Evolutionary conservation across 2,329 filamentous ascomycete genomes (phyloP).

Genomic region (Fusarium compactum): DNA sequence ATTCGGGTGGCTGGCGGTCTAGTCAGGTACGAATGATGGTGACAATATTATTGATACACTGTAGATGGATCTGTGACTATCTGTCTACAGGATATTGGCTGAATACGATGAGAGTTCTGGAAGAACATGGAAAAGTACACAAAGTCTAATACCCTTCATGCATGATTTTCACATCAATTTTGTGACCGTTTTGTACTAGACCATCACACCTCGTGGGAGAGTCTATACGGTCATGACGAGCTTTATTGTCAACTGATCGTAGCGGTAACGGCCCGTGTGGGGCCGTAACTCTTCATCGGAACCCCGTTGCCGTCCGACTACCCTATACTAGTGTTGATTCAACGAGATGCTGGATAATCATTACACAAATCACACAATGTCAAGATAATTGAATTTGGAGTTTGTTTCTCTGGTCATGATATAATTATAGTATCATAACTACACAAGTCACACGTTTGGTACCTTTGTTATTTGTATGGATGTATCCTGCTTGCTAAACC

Average conservation of each 20-base stretch:
- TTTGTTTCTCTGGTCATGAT: background rate
- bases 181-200: background rate
- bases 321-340: background rate
- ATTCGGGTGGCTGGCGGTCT: slow-evolving; percentile 21
- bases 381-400: background rate
- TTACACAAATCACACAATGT: background rate
- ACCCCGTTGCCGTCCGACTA: background rate
- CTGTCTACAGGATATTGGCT: background rate
- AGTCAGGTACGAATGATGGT: background rate
- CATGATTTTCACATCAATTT: background rate
- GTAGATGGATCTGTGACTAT: background rate
- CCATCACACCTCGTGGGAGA: background rate
- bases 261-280: background rate
- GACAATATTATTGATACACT: background rate
- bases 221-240: background rate
- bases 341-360: background rate
- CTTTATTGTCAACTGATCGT: slow-evolving; percentile 2
- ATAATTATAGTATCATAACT: background rate
- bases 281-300: background rate
- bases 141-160: background rate
- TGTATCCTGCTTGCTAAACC: background rate
- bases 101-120: background rate
- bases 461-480: background rate
- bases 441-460: background rate
- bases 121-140: background rate